Conservation (phyloP, 306 rosid species). For the Urtica urens region DNA sequence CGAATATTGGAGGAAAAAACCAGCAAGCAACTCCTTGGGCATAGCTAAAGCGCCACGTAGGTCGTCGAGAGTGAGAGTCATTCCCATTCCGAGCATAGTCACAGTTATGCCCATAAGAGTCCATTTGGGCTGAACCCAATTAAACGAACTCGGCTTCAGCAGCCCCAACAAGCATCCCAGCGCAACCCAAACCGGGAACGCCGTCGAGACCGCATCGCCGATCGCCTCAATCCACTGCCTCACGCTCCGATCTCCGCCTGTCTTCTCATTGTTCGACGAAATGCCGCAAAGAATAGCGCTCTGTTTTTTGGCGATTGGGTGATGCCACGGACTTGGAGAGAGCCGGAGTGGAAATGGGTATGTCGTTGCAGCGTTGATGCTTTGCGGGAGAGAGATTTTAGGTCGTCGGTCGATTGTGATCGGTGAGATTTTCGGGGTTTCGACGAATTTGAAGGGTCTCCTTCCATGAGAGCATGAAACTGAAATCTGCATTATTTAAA, state of each 20-base stretch:
- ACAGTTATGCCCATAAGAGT: slow-evolving; percentile 42
- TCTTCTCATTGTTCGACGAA: slow-evolving; percentile 34
- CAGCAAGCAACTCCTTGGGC: slow-evolving; percentile 65
- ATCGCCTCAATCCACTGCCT: slow-evolving; percentile 43
- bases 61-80: slow-evolving; percentile 78
- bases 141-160: slow-evolving; percentile 36
- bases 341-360: neutral
- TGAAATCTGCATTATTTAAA: slow-evolving; percentile 38
- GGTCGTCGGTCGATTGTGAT: neutral
- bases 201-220: slow-evolving; percentile 48
- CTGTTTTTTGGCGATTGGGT: neutral
- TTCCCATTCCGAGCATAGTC: slow-evolving; percentile 92
- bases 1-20: slow-evolving; percentile 73
- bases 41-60: slow-evolving; percentile 63
- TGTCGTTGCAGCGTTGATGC: slow-evolving; percentile 8
- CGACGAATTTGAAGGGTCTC: slow-evolving; percentile 10
- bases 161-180: slow-evolving; percentile 61
- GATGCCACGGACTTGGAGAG: neutral
- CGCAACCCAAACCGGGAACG: slow-evolving; percentile 76
- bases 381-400: neutral
- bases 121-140: slow-evolving; percentile 61
- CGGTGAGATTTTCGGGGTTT: slow-evolving; percentile 14
- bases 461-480: slow-evolving; percentile 19
- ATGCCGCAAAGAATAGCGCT: slow-evolving; percentile 38
- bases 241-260: slow-evolving; percentile 23